These are phyloP conservation scores for Diaporthe citrichinensis DNA, from an alignment of 2,329 filamentous ascomycete species.

Conservation along the genomic window DNA sequence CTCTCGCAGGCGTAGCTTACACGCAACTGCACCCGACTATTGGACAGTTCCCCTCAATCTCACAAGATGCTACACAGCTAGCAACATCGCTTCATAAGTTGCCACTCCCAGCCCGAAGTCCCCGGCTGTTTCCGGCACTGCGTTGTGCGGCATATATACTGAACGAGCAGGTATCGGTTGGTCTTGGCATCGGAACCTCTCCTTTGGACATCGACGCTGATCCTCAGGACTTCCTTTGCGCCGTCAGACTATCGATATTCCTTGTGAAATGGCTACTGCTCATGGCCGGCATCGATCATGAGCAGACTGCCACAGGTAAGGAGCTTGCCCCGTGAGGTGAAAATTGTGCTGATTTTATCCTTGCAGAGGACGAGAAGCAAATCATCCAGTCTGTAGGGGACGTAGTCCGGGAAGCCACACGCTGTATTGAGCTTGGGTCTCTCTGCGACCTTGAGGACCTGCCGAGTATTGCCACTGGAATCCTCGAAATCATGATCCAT, in stretches of 20 bases:
- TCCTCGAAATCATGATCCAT: neutral
- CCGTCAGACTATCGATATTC: neutral
- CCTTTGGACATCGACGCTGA: neutral
- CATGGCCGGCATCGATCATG: neutral
- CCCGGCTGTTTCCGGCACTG: neutral
- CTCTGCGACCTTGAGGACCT: neutral
- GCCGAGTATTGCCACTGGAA: neutral
- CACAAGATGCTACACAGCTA: neutral
- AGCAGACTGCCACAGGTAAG: neutral
- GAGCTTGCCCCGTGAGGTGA: too few relatives aligned
- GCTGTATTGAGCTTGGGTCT: neutral
- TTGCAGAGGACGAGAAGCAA: neutral
- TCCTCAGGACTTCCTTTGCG: neutral
- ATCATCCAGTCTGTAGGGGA: neutral
- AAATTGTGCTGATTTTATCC: neutral
- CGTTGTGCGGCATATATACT: neutral
- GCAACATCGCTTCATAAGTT: neutral
- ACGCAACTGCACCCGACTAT: neutral
- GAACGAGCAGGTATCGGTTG: neutral
- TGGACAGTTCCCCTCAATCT: neutral
- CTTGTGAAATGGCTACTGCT: constrained; percentile 6
- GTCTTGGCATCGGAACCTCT: neutral
- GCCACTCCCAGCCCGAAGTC: neutral
- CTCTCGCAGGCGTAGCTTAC: neutral
- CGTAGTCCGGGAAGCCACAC: neutral